Conservation (phyloP, 2,329 filamentous ascomycete species). For the Colletotrichum phormii region DNA sequence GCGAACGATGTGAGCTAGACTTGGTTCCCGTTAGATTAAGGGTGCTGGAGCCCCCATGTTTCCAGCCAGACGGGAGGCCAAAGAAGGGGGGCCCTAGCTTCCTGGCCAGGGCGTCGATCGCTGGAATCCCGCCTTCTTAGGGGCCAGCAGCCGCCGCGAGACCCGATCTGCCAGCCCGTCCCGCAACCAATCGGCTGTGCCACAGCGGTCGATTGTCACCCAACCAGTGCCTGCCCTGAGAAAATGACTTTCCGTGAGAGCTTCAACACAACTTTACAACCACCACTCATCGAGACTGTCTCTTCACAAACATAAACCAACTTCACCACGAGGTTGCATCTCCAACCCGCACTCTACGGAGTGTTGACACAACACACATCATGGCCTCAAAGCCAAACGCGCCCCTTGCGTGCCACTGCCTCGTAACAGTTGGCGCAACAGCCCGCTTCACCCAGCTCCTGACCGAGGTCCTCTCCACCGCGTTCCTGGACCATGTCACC, state of each 20-base stretch:
- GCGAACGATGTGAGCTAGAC: neutral
- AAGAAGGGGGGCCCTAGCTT: neutral
- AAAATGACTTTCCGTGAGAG: neutral
- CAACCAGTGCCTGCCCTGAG: neutral
- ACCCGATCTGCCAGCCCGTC: neutral
- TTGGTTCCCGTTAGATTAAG: neutral
- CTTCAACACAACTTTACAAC: neutral
- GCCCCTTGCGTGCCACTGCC: constrained; percentile 63
- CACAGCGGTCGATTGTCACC: constrained; percentile 13
- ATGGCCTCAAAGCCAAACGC: neutral
- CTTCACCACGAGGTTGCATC: neutral
- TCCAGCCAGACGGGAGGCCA: neutral
- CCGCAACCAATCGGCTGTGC: constrained; percentile 3
- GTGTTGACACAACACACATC: neutral
- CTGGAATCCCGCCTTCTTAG: neutral
- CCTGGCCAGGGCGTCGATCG: neutral
- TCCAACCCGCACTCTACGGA: too few species aligned
- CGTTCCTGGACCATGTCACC: constrained; percentile 72
- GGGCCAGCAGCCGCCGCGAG: neutral
- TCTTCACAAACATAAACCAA: neutral
- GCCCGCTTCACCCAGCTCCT: constrained; percentile 83
- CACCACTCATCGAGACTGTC: neutral
- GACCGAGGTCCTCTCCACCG: constrained; percentile 68
- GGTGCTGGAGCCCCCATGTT: neutral
- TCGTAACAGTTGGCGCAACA: constrained; percentile 94